A percentile compares a stretch with the other conserved stretches of the same genome.
These are phyloP conservation scores for Drechslerella dactyloides DNA, from an alignment of 2,329 filamentous ascomycete genomes.

Conservation along the genomic window DNA sequence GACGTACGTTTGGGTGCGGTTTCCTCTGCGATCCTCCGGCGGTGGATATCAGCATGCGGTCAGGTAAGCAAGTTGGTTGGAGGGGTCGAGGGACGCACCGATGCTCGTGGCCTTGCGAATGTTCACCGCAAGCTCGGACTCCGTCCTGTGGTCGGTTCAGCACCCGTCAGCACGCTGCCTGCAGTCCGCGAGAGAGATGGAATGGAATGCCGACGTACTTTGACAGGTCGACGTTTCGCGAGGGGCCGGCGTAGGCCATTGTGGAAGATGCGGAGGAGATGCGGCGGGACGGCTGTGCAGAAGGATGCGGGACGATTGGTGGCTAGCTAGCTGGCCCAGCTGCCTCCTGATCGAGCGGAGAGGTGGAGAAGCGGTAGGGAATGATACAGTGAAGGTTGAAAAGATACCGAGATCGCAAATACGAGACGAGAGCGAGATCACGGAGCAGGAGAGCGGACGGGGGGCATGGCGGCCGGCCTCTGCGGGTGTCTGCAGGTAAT, in stretches of 20 bases:
- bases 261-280: slow-evolving; percentile 27
- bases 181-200: neutral
- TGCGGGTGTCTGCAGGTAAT: neutral
- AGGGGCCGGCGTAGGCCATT: slow-evolving; percentile 46
- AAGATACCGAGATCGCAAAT: neutral
- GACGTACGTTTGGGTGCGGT: slow-evolving; percentile 70
- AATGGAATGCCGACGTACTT: slow-evolving; percentile 25
- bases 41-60: slow-evolving; percentile 19
- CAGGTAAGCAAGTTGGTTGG: slow-evolving; percentile 19
- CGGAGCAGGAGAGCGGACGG: neutral
- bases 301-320: neutral
- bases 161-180: slow-evolving; percentile 8
- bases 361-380: neutral
- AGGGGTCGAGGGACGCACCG: slow-evolving; percentile 56
- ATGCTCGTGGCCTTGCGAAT: slow-evolving; percentile 73
- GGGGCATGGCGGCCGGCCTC: neutral
- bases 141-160: slow-evolving; percentile 63
- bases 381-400: neutral
- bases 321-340: neutral
- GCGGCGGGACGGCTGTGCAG: slow-evolving; percentile 13
- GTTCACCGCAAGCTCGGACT: slow-evolving; percentile 72
- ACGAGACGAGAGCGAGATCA: neutral
- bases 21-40: slow-evolving; percentile 64
- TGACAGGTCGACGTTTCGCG: slow-evolving; percentile 50
- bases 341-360: neutral